Conservation (phyloP, 2,329 filamentous ascomycete species). For the Alternaria novae-zelandiae region DNA sequence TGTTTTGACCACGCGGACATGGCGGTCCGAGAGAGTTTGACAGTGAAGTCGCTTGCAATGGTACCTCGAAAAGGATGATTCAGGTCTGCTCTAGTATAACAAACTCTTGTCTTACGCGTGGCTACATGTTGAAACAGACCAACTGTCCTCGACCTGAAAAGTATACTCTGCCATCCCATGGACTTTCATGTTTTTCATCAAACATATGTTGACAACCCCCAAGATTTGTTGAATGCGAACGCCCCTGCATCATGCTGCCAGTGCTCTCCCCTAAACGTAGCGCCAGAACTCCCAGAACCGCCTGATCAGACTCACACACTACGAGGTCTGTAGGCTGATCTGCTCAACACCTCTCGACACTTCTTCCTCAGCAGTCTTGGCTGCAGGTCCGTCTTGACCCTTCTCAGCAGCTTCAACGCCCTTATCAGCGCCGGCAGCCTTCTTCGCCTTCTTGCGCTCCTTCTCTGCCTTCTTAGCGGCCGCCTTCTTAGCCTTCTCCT, state of each 20-base stretch:
- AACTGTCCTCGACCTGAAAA: not conserved
- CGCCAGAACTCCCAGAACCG: slow-evolving; percentile 1
- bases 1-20: not conserved
- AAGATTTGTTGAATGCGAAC: slow-evolving; percentile 2
- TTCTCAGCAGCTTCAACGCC: slow-evolving; percentile 81
- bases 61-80: not conserved
- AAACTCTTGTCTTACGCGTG: slow-evolving; percentile 5
- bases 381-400: slow-evolving; percentile 59
- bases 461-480: slow-evolving; percentile 68
- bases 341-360: slow-evolving; percentile 55
- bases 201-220: not conserved
- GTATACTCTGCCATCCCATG: not conserved
- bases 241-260: not conserved
- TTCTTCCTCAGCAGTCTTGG: slow-evolving; percentile 52
- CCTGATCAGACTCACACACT: slow-evolving; percentile 11
- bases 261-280: not conserved
- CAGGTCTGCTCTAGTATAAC: not conserved
- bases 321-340: slow-evolving; percentile 52
- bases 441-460: slow-evolving; percentile 65
- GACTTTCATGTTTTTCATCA: not conserved
- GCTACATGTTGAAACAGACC: slow-evolving; percentile 1
- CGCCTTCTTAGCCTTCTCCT: slow-evolving; percentile 69
- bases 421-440: slow-evolving; percentile 70
- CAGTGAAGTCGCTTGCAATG: not conserved
- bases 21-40: not conserved